These are phyloP conservation scores for Plasmodium blacklocki DNA, from an alignment of 169 alveolate species.

Conservation along the genomic window DNA sequence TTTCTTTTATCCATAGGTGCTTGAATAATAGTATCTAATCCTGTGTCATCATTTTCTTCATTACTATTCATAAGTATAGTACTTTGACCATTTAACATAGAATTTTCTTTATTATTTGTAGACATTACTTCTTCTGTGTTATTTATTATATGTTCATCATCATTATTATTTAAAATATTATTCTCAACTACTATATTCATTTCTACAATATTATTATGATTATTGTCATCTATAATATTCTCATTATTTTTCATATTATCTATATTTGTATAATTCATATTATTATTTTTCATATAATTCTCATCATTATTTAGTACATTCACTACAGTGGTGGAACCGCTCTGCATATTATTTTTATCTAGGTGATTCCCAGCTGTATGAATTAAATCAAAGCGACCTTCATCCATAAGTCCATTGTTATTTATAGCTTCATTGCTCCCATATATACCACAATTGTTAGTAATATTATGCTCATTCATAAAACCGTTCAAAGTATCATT, in stretches of 20 bases:
- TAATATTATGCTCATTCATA: not conserved
- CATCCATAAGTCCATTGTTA: not conserved
- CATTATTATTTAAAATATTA: too few species aligned
- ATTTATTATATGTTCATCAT: too few species aligned
- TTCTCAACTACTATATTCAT: too few species aligned
- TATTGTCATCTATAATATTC: too few species aligned
- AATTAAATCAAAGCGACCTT: not conserved
- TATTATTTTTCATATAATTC: too few species aligned
- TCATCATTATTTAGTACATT: too few species aligned
- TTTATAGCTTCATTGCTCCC: not conserved
- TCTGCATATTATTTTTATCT: not conserved
- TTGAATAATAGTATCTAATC: not conserved
- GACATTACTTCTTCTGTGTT: too few species aligned
- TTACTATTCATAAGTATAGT: not conserved
- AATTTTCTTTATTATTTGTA: not conserved
- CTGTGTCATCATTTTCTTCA: constrained; percentile 4
- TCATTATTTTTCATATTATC: too few species aligned
- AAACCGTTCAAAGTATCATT: not conserved
- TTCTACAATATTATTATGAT: too few species aligned
- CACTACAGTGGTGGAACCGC: too few species aligned
- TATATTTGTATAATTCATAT: too few species aligned
- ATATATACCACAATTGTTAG: not conserved
- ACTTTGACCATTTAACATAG: not conserved
- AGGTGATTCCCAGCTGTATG: not conserved
- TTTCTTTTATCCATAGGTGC: constrained; percentile 14